Evolutionary conservation across 106 monocot species (phyloP).

Genomic region (Apostasia ramifera): DNA sequence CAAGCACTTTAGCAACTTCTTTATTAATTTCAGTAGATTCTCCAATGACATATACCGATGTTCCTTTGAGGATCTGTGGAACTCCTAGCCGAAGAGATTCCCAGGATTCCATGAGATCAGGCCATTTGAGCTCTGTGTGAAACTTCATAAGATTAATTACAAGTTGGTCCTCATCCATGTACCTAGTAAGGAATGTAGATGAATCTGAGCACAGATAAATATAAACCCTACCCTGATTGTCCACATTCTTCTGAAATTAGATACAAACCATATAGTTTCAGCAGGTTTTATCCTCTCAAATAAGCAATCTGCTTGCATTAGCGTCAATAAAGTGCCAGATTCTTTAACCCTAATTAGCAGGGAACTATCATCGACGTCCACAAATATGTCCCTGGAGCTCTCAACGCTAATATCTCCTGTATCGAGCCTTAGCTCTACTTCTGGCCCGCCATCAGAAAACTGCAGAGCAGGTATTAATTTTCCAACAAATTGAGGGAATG

Average conservation of each 20-base stretch:
- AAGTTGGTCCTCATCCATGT: constrained; percentile 85
- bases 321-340: constrained; percentile 40
- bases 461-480: constrained; percentile 12
- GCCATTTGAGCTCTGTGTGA: constrained; percentile 72
- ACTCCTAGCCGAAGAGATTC: constrained; percentile 58
- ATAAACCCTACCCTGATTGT: not conserved
- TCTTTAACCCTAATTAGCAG: constrained; percentile 55
- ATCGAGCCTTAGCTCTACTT: constrained; percentile 62
- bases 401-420: constrained; percentile 25
- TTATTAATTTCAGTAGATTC: constrained; percentile 83
- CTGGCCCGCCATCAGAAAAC: constrained; percentile 51
- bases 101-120: constrained; percentile 90
- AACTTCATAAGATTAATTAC: constrained; percentile 76
- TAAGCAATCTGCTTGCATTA: constrained; percentile 43
- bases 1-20: constrained; percentile 62
- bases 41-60: constrained; percentile 75
- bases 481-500: not conserved
- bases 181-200: constrained; percentile 34
- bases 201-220: not conserved
- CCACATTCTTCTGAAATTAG: not conserved
- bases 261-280: constrained; percentile 87
- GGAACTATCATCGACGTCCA: constrained; percentile 63
- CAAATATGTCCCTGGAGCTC: constrained; percentile 58
- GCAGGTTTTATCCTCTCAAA: constrained; percentile 77
- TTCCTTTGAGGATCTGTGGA: constrained; percentile 70